Evolutionary conservation across 2,329 filamentous ascomycete genomes (phyloP), one percentile per base, ranked within the genome.

Genomic region (Biscogniauxia mediterranea): DNA sequence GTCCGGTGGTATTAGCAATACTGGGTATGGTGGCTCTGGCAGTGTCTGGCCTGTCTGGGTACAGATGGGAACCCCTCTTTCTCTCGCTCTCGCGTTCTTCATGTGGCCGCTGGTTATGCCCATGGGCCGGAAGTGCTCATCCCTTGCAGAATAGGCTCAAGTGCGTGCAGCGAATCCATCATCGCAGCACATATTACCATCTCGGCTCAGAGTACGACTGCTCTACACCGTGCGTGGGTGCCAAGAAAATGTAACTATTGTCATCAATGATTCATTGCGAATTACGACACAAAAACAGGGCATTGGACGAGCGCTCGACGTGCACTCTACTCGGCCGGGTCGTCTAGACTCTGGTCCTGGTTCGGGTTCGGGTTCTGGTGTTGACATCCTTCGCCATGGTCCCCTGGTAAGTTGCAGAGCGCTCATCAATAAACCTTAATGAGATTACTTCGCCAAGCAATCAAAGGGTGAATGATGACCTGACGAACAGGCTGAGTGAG

Each of bases 1-100:
- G 54, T 59, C 62, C 66, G 66, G 64, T 65, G 64, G 64, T 68
- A 66, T 66, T 67, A 62, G 59, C 65, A 66, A 62, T 63, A 60
- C 60, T 56, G 56, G 54, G 54, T 58, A 64, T 56, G 60, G 61
- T 62, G 23, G 56, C 61, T 62, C 61, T 67, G 64, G 28, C 11
- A 32, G 28, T 32, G 7, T 32, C 26, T 28, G 26, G 26, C 8
- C 26, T 28, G 26, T 28, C 28, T 32, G 28, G 28, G 28, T 32
- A 32, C 7, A 46, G 17, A 17, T 9, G 6, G 11, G 38, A 13
- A 46, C 11, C 11, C 38, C 38, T 62, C 60, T 52, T 52, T 61
- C 60, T 59, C 57, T 59, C 57, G 61, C 55, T 58, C 20, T 56
- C 60, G 32, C 52, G 32, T 60, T 61, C 23, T 64, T 28, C 21